Evolutionary conservation across 371 early-diverging fungal species (phyloP).

Genomic region (Mucor irregularis): DNA sequence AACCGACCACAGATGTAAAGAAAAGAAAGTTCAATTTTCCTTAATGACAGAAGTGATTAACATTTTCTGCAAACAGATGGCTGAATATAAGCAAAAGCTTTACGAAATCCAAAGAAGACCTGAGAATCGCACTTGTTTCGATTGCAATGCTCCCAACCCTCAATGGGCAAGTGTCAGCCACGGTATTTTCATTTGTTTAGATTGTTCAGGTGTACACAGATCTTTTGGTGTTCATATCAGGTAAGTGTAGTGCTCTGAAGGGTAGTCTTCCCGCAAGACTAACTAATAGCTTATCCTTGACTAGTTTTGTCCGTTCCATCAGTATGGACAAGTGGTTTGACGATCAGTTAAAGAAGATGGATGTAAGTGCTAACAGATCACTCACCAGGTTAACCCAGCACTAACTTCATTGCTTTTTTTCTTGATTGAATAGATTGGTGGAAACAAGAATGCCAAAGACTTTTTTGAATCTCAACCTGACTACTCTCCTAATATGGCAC

Average conservation of each 20-base stretch:
- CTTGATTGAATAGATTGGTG: conserved; percentile 70
- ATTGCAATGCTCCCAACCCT: conserved; percentile 83
- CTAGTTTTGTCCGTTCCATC: conserved; percentile 95
- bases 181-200: conserved; percentile 97
- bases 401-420: no score
- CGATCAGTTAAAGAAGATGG: conserved; percentile 94
- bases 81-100: conserved; percentile 66
- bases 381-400: no score
- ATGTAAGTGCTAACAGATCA: no score
- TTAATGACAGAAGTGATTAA: no score
- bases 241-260: no score
- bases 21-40: no score
- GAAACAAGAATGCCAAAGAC: conserved; percentile 86
- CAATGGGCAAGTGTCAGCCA: conserved; percentile 96
- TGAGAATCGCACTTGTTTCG: conserved; percentile 79
- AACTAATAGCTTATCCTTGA: no score
- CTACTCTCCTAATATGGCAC: conserved; percentile 74
- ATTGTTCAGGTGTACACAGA: conserved; percentile 93
- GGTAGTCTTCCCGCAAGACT: no score
- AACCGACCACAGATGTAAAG: no score
- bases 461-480: conserved; percentile 90
- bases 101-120: conserved; percentile 72
- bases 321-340: conserved; percentile 98
- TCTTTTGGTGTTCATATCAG: conserved; percentile 94
- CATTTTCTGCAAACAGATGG: no score